Evolutionary conservation across 768 basidiomycete genomes (phyloP).

Genomic region (Agrocybe praecox): DNA sequence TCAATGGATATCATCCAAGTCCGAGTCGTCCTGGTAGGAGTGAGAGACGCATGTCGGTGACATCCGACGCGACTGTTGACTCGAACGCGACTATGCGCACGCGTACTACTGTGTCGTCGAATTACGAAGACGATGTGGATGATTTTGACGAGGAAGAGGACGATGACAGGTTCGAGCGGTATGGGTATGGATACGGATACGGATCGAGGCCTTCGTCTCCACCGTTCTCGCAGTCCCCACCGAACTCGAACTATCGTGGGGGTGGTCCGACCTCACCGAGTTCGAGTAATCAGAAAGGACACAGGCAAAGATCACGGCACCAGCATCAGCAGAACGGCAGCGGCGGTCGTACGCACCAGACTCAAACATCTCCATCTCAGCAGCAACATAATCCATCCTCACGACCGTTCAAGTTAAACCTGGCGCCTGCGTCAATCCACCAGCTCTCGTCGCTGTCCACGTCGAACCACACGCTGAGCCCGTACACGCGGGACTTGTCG

Average conservation of each 20-base stretch:
- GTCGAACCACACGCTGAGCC: constrained; percentile 93
- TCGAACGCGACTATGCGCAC: neutral
- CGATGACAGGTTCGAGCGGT: neutral
- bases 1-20: constrained; percentile 12
- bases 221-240: constrained; percentile 1
- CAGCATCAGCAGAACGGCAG: neutral
- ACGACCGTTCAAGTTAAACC: constrained; percentile 47
- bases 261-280: neutral
- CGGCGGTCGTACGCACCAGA: no score
- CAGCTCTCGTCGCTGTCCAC: constrained; percentile 85
- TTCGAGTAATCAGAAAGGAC: neutral
- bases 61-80: constrained; percentile 24
- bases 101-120: neutral
- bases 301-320: neutral
- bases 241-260: constrained; percentile 1
- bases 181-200: neutral
- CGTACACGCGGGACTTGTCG: constrained; percentile 87
- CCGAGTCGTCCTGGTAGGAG: neutral
- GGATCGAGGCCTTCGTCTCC: neutral
- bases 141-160: neutral
- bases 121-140: neutral
- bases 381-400: constrained; percentile 13
- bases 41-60: constrained; percentile 38
- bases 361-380: constrained; percentile 12
- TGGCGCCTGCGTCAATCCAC: constrained; percentile 74